Conservation (phyloP, 164 flowering plant genomes). For the Vitis rotundifolia region DNA sequence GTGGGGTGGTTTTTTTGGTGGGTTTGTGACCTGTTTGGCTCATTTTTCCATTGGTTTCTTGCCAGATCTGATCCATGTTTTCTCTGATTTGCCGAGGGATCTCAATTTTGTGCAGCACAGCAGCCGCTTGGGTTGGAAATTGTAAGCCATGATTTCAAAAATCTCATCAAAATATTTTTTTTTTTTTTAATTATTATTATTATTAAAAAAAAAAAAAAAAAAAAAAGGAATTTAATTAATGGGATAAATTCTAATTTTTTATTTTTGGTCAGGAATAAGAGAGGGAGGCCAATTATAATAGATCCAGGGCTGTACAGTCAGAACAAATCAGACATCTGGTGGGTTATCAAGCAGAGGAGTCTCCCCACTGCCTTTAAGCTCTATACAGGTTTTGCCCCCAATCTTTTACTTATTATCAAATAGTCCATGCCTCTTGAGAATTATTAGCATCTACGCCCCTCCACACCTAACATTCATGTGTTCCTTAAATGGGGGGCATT, state of each 20-base stretch:
- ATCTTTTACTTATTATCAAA: neutral
- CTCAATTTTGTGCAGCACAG: slow-evolving; percentile 85
- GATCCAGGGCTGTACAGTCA: slow-evolving; percentile 81
- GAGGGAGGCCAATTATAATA: slow-evolving; percentile 83
- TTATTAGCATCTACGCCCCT: no score
- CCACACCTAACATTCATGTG: no score
- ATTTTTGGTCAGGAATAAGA: slow-evolving; percentile 62
- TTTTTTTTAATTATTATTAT: neutral
- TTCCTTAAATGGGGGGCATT: no score
- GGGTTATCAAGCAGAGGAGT: slow-evolving; percentile 74
- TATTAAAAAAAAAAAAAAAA: no score
- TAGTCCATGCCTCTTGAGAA: neutral
- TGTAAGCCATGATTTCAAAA: slow-evolving; percentile 39
- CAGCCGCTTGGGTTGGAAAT: slow-evolving; percentile 85
- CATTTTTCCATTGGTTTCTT: slow-evolving; percentile 3
- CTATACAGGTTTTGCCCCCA: slow-evolving; percentile 60
- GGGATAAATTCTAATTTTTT: neutral
- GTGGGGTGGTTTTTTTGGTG: neutral
- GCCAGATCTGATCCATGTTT: slow-evolving; percentile 83
- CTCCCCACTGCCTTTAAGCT: slow-evolving; percentile 90
- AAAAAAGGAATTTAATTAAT: no score
- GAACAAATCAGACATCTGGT: slow-evolving; percentile 90
- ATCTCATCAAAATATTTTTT: neutral
- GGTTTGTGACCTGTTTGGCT: neutral
- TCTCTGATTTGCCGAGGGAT: slow-evolving; percentile 76